Conservation (phyloP, 208 protist genomes). For the Phytomonas sp. region DNA sequence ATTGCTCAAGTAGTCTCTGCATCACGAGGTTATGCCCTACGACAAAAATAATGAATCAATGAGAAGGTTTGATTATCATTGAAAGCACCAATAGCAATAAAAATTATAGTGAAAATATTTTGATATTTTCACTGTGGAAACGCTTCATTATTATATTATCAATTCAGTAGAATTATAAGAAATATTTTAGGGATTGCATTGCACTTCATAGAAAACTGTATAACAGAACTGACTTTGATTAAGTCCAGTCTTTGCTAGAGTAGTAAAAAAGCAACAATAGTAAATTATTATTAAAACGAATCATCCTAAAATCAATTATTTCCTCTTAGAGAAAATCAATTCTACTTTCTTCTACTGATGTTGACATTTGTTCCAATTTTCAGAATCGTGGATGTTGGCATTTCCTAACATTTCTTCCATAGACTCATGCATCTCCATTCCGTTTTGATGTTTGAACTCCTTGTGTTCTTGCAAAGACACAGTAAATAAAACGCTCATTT, state of each 20-base stretch:
- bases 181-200: not conserved
- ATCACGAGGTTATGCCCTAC: not conserved
- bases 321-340: not conserved
- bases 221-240: not conserved
- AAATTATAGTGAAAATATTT: not conserved
- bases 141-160: not conserved
- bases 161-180: not conserved
- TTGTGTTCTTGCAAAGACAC: conserved; percentile 17
- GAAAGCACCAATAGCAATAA: not conserved
- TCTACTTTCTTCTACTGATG: not conserved
- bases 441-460: not conserved
- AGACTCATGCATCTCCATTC: not conserved
- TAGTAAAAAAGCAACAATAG: not conserved
- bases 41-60: not conserved
- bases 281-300: not conserved
- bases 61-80: not conserved
- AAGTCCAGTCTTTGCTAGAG: not conserved
- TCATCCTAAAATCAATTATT: not conserved
- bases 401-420: not conserved
- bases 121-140: not conserved
- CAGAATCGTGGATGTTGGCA: not conserved
- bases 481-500: conserved; percentile 25
- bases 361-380: conserved; percentile 2
- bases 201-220: not conserved
- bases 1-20: not conserved